These are phyloP conservation scores for Stephanodiscus minutulus DNA, from an alignment of 108 stramenopile genomes.

Conservation along the genomic window DNA sequence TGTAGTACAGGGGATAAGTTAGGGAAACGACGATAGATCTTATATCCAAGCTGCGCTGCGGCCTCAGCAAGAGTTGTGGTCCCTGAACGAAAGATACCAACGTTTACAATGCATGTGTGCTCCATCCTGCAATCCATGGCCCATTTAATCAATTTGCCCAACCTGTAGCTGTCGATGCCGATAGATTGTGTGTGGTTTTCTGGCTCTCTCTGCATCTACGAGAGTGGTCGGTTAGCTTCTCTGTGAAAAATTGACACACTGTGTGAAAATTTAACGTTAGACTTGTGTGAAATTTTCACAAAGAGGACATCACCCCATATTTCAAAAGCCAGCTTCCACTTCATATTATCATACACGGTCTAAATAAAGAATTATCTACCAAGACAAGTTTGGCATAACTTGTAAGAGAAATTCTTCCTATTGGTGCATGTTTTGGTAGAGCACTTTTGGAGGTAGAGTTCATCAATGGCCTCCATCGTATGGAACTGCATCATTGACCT, in stretches of 20 bases:
- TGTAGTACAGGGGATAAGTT: neutral
- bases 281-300: neutral
- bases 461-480: no score
- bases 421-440: no score
- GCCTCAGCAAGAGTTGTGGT: slow-evolving; percentile 7
- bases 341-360: no score
- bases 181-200: neutral
- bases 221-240: no score
- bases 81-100: neutral
- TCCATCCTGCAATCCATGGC: neutral
- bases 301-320: no score
- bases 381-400: no score
- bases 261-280: neutral
- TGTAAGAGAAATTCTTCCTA: no score
- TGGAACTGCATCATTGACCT: no score
- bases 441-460: no score
- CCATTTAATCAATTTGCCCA: neutral
- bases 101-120: neutral
- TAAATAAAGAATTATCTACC: no score
- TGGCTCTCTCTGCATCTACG: neutral
- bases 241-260: neutral
- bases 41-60: neutral
- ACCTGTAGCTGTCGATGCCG: neutral
- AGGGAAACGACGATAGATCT: neutral
- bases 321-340: no score